Percentiles rank a stretch among this genome's conserved stretches.
phyloP scores from a whole-genome alignment of 768 basidiomycete species.

The Agaricus sinodeliciosus region DNA sequence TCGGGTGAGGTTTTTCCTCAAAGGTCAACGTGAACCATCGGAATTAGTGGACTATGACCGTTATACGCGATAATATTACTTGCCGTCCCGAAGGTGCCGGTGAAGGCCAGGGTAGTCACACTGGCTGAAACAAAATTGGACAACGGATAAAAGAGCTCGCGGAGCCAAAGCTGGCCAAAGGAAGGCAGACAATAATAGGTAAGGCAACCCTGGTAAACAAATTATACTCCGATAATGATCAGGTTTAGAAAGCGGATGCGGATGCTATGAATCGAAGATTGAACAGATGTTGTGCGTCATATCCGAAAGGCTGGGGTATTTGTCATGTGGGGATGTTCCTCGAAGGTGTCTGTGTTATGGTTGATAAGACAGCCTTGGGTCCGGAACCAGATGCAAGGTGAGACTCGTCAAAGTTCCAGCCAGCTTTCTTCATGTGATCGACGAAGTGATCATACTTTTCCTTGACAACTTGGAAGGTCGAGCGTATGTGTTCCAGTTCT shows the following conservation, averaged over 20 bases:
- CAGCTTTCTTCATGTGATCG: background rate
- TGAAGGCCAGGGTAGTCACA: no score
- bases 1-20: conserved; percentile 6
- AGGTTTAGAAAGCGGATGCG: background rate
- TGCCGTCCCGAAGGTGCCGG: background rate
- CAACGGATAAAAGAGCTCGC: background rate
- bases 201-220: background rate
- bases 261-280: background rate
- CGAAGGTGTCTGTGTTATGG: background rate
- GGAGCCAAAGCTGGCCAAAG: background rate
- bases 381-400: conserved; percentile 2
- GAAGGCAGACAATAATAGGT: background rate
- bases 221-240: background rate
- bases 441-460: background rate
- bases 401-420: conserved; percentile 4
- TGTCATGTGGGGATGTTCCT: background rate
- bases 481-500: background rate
- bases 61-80: background rate
- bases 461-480: background rate
- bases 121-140: no score
- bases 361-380: conserved; percentile 4
- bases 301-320: background rate
- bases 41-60: background rate
- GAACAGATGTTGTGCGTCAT: background rate
- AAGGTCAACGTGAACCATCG: background rate